These are phyloP conservation scores for Pouteria campechiana DNA, from an alignment of 179 eudicot species.

Conservation along the genomic window DNA sequence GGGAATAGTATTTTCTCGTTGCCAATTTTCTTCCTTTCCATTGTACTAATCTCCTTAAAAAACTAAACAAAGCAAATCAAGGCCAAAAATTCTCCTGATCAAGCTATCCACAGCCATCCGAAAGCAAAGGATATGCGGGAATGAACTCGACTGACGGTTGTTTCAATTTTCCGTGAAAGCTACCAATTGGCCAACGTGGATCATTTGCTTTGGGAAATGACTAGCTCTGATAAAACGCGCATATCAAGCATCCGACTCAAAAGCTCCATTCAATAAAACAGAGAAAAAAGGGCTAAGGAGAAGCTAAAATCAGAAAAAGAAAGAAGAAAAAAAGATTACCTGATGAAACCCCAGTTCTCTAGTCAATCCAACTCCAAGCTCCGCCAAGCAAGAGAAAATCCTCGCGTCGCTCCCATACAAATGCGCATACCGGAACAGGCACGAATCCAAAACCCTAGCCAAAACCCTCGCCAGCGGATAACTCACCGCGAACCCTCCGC, in stretches of 20 bases:
- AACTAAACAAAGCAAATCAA: too few species aligned
- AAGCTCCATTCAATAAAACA: background rate
- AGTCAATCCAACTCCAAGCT: conserved; percentile 66
- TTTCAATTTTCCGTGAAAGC: background rate
- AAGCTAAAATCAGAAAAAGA: background rate
- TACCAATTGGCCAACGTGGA: too few species aligned
- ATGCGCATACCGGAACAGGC: conserved; percentile 56
- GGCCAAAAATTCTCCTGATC: too few species aligned
- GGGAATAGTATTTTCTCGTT: too few species aligned
- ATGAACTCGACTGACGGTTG: background rate
- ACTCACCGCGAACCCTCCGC: conserved; percentile 76
- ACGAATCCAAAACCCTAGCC: conserved; percentile 52
- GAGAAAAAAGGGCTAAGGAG: background rate
- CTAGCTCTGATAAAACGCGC: too few species aligned
- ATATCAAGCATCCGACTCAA: background rate
- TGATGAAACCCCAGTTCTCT: conserved; percentile 83
- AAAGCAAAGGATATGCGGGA: too few species aligned
- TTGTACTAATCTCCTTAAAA: too few species aligned
- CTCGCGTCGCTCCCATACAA: conserved; percentile 76
- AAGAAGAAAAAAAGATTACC: conserved; percentile 19
- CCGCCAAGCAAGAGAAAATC: conserved; percentile 59
- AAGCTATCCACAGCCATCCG: too few species aligned
- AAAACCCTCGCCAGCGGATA: conserved; percentile 42
- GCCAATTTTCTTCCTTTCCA: too few species aligned
- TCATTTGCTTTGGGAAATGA: too few species aligned